Evolutionary conservation across 1,139 yeast genomes (phyloP).

Genomic region (Kodamaea sp.): DNA sequence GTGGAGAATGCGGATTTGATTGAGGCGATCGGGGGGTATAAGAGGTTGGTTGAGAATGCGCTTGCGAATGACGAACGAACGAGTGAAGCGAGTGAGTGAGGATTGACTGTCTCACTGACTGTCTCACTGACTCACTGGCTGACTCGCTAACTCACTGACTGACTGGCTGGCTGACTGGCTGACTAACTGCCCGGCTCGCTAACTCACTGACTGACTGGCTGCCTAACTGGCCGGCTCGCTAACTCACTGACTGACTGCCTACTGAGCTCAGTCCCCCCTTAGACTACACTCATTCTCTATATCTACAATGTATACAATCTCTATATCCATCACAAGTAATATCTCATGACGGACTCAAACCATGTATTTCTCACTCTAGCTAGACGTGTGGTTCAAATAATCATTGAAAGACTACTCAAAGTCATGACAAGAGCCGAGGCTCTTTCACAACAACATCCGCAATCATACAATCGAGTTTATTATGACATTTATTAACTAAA

Average conservation of each 20-base stretch:
- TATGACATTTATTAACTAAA: too few species aligned
- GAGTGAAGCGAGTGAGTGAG: not conserved
- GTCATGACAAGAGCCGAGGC: not conserved
- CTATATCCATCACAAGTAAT: slow-evolving; percentile 50
- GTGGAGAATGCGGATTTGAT: slow-evolving; percentile 49
- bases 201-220: too few species aligned
- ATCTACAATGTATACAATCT: slow-evolving; percentile 43
- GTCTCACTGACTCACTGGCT: not conserved
- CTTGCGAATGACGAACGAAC: slow-evolving; percentile 10
- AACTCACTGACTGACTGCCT: too few species aligned
- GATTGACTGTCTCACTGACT: not conserved
- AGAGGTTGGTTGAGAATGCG: slow-evolving; percentile 35
- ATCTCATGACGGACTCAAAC: slow-evolving; percentile 52
- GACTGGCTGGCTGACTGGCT: too few species aligned
- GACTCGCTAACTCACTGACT: not conserved
- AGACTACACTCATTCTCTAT: not conserved
- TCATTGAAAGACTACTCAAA: slow-evolving; percentile 7
- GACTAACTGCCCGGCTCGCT: too few species aligned
- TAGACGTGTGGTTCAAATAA: slow-evolving; percentile 20
- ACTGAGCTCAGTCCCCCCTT: too few species aligned
- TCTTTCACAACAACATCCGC: not conserved
- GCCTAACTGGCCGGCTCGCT: too few species aligned
- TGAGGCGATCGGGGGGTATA: slow-evolving; percentile 56
- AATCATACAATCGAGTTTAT: too few species aligned
- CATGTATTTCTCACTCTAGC: slow-evolving; percentile 42